phyloP scores from a whole-genome alignment of 176 grass and related monocot genomes.

The Miscanthus lutarioriparius region DNA sequence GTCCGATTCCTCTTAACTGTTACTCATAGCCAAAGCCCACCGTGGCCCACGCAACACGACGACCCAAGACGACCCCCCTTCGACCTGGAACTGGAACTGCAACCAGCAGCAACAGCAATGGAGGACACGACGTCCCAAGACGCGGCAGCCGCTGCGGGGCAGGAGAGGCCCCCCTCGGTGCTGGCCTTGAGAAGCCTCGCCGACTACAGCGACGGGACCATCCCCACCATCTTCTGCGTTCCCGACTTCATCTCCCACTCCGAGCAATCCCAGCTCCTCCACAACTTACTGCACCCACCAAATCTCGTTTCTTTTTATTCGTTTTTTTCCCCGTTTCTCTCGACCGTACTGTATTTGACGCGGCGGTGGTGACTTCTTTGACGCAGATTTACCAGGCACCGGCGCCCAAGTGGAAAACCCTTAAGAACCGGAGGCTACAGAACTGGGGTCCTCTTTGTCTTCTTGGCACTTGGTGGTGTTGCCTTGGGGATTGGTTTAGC shows the following conservation, averaged over 20 bases:
- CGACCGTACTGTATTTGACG: neutral
- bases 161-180: neutral
- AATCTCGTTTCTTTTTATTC: neutral
- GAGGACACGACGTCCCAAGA: neutral
- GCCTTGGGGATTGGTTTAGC: neutral
- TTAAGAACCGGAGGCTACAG: slow-evolving; percentile 88
- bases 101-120: slow-evolving; percentile 20
- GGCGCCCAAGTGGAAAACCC: slow-evolving; percentile 73
- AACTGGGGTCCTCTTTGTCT: slow-evolving; percentile 67
- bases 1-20: neutral
- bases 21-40: neutral
- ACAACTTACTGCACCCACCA: slow-evolving; percentile 48
- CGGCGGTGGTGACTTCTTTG: neutral
- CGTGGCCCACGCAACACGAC: neutral
- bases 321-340: neutral
- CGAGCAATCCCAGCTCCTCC: slow-evolving; percentile 76
- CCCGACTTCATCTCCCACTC: slow-evolving; percentile 68
- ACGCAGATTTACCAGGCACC: slow-evolving; percentile 75
- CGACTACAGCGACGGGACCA: slow-evolving; percentile 43
- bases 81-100: neutral
- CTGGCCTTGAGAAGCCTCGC: slow-evolving; percentile 14
- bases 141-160: neutral
- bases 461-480: neutral
- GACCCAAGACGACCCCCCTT: neutral
- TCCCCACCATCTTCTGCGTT: slow-evolving; percentile 66